Evolutionary conservation across 2,329 filamentous ascomycete genomes (phyloP), one percentile per base, ranked within the genome.

Genomic region (Escovopsis weberi): DNA sequence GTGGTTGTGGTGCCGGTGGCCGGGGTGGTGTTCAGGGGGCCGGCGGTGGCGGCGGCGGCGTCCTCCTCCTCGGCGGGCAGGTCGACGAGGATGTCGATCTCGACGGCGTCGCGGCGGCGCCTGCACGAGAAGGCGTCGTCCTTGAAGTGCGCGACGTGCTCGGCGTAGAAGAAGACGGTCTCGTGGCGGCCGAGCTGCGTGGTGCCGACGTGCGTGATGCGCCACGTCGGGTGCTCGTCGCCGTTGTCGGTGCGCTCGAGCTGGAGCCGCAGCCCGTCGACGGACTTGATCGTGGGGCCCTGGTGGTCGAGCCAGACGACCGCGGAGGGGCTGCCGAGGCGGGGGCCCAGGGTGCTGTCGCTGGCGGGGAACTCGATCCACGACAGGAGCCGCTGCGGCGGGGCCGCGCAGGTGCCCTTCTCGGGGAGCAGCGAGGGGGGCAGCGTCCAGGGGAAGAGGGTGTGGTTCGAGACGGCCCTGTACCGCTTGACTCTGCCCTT

Each of bases 371-470:
- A 81, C 51, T 81, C 76, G 43, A 81, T 74, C 41, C 67, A 67
- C 18, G 91, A 79, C 3, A 85, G 82, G 9, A 81, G 70, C 15
- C 82, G 80, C 44, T 78, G 69, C 5, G 77, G 70, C 50, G 94
- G 80, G 11, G 74, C 76, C 4, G 80, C 72, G 51, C 85, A 94
- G n/a, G 72, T 81, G 1, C 83, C 89, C 53, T 93, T 78, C 9
- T 66, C 62, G 0, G 88, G 86, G 3, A 95, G 71, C 51, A 94
- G 69, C 26, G 75, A 70, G 1, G 69, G 67, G 0, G 91, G 89
- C 0, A 98, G 66, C 0, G 91, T 96, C 89, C 89, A 96, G 0
- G 91, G 91, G 55, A 87, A 96, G 53, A 85, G 80, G 0, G 82
- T 89, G 58, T 88, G 80, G 53, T 94, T 94, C 1, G 78, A 79